These are phyloP conservation scores for Pelargonium citronellum DNA, from an alignment of 441 rosid genomes.

Conservation along the genomic window DNA sequence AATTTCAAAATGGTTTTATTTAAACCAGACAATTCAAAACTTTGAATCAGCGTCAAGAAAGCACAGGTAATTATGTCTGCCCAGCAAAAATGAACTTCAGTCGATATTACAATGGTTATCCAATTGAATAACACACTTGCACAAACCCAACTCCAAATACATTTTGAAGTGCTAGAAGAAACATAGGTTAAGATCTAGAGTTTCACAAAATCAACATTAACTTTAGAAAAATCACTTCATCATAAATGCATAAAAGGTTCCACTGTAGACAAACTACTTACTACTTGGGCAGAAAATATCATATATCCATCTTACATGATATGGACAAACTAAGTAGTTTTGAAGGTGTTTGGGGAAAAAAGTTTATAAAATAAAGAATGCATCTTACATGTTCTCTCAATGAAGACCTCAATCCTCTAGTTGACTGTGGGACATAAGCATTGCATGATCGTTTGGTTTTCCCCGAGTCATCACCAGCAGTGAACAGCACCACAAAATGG, in stretches of 20 bases:
- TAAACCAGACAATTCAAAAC: not conserved
- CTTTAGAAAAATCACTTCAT: not conserved
- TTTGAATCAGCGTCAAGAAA: not conserved
- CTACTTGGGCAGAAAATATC: not conserved
- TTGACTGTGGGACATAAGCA: constrained; percentile 81
- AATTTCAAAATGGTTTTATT: not conserved
- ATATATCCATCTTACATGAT: not conserved
- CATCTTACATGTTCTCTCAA: constrained; percentile 80
- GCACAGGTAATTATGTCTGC: too few relatives aligned
- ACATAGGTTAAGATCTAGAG: not conserved
- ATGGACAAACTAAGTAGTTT: not conserved
- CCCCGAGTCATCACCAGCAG: constrained; percentile 40
- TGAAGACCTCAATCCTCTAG: constrained; percentile 72
- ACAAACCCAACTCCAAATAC: not conserved
- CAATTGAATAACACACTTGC: not conserved
- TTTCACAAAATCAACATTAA: not conserved
- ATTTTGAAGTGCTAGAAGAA: not conserved
- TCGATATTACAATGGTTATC: not conserved
- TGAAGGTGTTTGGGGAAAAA: not conserved
- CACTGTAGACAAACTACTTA: not conserved
- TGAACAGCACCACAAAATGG: constrained; percentile 84
- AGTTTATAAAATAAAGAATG: not conserved
- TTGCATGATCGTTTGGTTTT: constrained; percentile 43
- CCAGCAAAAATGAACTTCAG: not conserved
- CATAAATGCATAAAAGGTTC: not conserved